Conservation (phyloP, 2,329 filamentous ascomycete genomes). For the Pestalotiopsis sp. region DNA sequence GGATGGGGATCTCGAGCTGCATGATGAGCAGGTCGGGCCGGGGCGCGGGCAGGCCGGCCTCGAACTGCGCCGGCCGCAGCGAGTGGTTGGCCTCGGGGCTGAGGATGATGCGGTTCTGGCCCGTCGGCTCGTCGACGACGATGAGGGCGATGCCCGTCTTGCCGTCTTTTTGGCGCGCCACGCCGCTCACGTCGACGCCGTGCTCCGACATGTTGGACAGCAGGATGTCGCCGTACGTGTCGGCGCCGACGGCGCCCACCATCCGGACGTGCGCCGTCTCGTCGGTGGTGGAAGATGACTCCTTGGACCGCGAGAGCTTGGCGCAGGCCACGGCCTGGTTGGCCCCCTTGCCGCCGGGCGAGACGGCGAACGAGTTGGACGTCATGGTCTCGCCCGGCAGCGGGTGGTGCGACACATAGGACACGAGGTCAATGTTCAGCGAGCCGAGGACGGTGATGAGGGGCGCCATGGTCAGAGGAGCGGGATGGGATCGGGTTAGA, state of each 20-base stretch:
- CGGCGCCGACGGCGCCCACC: conserved; percentile 72
- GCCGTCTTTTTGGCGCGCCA: conserved; percentile 40
- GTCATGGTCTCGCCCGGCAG: conserved; percentile 85
- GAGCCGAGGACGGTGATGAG: conserved; percentile 85
- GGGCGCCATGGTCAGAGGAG: conserved; percentile 26
- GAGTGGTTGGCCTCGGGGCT: conserved; percentile 69
- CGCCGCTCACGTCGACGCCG: conserved; percentile 60
- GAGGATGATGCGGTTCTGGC: conserved; percentile 76
- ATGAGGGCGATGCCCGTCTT: conserved; percentile 75
- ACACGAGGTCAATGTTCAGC: conserved; percentile 92
- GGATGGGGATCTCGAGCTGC: conserved; percentile 75
- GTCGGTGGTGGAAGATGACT: conserved; percentile 12
- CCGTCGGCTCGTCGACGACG: conserved; percentile 69
- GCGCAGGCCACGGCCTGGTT: conserved; percentile 93
- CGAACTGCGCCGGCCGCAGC: conserved; percentile 37
- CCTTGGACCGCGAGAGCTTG: conserved; percentile 67
- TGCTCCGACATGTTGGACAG: conserved; percentile 56
- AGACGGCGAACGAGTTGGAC: conserved; percentile 73
- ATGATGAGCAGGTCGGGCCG: conserved; percentile 67
- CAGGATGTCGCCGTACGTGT: conserved; percentile 65
- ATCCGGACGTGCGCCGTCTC: conserved; percentile 57
- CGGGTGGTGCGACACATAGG: conserved; percentile 81
- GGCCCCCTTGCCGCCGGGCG: conserved; percentile 89
- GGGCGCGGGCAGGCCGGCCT: conserved; percentile 27
- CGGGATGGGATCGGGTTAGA: neutral